A percentile compares a stretch with the other conserved stretches of the same genome.
Evolutionary conservation across 257 asterid genomes (phyloP).

Genomic region (Nicotiana tabacum): DNA sequence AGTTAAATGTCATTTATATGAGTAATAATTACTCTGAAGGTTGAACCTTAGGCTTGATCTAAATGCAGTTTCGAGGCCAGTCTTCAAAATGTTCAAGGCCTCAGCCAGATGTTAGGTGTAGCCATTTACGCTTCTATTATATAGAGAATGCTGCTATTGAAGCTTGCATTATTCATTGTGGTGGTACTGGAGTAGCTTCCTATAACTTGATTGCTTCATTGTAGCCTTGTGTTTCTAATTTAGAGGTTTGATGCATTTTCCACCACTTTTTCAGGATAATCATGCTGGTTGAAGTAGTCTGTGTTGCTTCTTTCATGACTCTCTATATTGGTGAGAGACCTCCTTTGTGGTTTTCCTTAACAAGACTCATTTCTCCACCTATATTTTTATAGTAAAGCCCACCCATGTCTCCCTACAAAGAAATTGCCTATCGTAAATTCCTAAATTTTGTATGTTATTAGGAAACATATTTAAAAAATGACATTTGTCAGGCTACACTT

Average conservation of each 20-base stretch:
- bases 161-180: not conserved
- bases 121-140: not conserved
- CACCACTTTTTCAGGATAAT: slow-evolving; percentile 57
- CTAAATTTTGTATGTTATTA: not conserved
- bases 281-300: slow-evolving; percentile 79
- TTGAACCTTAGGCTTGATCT: not conserved
- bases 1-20: not conserved
- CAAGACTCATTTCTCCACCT: not conserved
- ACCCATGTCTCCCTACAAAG: not conserved
- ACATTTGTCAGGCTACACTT: not conserved
- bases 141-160: not conserved
- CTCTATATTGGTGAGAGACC: slow-evolving; percentile 68
- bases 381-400: not conserved
- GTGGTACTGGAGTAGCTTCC: not conserved
- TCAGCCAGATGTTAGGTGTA: not conserved
- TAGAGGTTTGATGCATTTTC: slow-evolving; percentile 5
- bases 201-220: not conserved
- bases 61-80: not conserved
- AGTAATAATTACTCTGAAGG: not conserved
- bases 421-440: not conserved
- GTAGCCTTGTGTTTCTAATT: not conserved
- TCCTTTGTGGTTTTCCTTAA: not conserved
- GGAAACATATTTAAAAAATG: not conserved
- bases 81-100: not conserved
- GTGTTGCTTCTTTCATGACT: slow-evolving; percentile 81